Percentiles rank a stretch among this genome's conserved stretches.
phyloP scores from a whole-genome alignment of 768 basidiomycete genomes.

The Phanerodontia chrysosporium region DNA sequence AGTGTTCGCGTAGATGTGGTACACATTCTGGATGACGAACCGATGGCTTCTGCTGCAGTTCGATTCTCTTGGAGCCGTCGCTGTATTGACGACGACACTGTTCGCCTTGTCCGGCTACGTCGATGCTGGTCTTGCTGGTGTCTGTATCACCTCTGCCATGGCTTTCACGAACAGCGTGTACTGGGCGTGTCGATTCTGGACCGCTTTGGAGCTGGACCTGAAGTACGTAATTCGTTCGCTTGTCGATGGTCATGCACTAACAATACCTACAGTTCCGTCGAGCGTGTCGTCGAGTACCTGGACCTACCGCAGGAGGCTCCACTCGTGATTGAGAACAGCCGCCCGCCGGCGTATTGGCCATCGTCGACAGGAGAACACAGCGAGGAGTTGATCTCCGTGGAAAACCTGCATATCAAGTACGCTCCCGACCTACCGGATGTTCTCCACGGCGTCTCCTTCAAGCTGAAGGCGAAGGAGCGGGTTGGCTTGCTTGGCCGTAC shows the following conservation, averaged over 20 bases:
- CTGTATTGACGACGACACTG: slow-evolving; percentile 71
- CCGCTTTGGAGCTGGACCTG: slow-evolving; percentile 66
- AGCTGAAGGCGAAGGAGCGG: slow-evolving; percentile 65
- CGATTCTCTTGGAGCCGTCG: slow-evolving; percentile 69
- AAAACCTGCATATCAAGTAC: slow-evolving; percentile 79
- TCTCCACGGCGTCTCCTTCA: slow-evolving; percentile 71
- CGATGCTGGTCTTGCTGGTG: slow-evolving; percentile 58
- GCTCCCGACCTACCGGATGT: slow-evolving; percentile 82
- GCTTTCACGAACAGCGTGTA: slow-evolving; percentile 49
- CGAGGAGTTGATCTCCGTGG: slow-evolving; percentile 57
- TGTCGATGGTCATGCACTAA: background rate
- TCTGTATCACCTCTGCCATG: slow-evolving; percentile 75
- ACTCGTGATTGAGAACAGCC: slow-evolving; percentile 62
- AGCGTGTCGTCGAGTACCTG: slow-evolving; percentile 89
- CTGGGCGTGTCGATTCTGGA: slow-evolving; percentile 47
- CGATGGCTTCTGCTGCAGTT: slow-evolving; percentile 83
- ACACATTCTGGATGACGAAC: slow-evolving; percentile 87
- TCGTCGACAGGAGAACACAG: slow-evolving; percentile 52
- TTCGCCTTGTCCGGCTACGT: slow-evolving; percentile 66
- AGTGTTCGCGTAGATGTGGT: slow-evolving; percentile 59
- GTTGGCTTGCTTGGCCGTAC: slow-evolving; percentile 81
- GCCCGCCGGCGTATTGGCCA: slow-evolving; percentile 92
- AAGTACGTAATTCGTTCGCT: slow-evolving; percentile 52
- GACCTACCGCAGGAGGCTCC: slow-evolving; percentile 77
- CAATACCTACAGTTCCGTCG: slow-evolving; percentile 59